Evolutionary conservation across 2,329 filamentous ascomycete genomes (phyloP), one percentile per base, ranked within the genome.

Genomic region (Colletotrichum shisoi): DNA sequence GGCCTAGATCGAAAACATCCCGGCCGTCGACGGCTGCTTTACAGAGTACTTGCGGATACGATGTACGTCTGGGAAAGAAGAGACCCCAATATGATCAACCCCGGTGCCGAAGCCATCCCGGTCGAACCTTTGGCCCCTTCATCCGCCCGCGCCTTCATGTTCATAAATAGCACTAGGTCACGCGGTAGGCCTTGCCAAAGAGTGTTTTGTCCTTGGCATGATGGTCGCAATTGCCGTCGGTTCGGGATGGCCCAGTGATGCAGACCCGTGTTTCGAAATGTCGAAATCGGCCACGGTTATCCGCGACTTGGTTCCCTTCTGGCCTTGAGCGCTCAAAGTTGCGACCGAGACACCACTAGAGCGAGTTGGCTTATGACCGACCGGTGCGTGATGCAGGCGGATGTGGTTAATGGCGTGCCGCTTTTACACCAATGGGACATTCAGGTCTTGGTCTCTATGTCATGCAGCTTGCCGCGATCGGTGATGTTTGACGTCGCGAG

Each of bases 401-500:
- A 62, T 46, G 56, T 34, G 62, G 48, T 68, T 57, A 51, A 59
- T 64, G 45, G 21, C 39, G 19, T n/a, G 31, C 40, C 58, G 67
- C 67, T 66, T 31, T 34, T 34, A 34, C 8, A 68, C 75, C 77
- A 79, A 79, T 79, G 63, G 72, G 70, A 63, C 57, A 51, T 31
- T 57, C 49, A 24, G 58, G 65, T 74, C 73, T 75, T 71, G 74
- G 73, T 63, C 21, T 64, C 71, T 72, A 17, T 24, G 71, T 73
- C 72, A 75, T 77, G 73, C 72, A 74, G 74, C 75, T 74, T 77
- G 74, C 73, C 73, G 74, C 75, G 75, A 73, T 72, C 72, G 73
- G 71, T 73, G 70, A 71, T 73, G 73, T 71, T 71, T 67, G 67
- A 42, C 52, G 54, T 63, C 70, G 68, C 70, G 68, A 70, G 70